Base-by-base conservation (phyloP, 1,139 yeast genomes). In the Entelexis paramagnoliae region DNA sequence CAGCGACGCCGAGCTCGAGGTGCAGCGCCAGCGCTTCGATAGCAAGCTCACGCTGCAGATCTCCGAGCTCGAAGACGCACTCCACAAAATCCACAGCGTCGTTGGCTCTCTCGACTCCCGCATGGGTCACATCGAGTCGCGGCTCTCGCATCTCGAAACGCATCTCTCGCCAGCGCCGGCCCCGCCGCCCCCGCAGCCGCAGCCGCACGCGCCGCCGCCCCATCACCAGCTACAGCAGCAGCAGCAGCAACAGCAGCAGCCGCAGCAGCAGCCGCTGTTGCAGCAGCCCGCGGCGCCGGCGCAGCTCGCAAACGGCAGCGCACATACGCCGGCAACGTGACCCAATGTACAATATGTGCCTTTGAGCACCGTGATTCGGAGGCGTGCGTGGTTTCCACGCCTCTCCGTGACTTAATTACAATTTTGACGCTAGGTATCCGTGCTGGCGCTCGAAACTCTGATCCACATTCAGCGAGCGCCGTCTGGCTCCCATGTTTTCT, bases 1-100 rank as follows among this genome's bases (percentile, higher is more conserved):
- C 36, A 42, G 46, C 36, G 46, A 42, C 46, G 46, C 46, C 14
- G 46, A 42, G 19, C 36, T 42, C 14, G 36, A 42, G 28, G 46
- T 42, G 9, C 36, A 42, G 29, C 46, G 46, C 29, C 46, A 42
- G 36, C 36, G 46, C 22, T 19, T 42, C 28, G 46, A 42, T 29
- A 30, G 46, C 46, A 42, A 42, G 46, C 46, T 42, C 26, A 20
- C 46, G n/a, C 29, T 32, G 14, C 46, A 42, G 35, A 30, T 42
- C 29, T n/a, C 35, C 29, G 46, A 42, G 38, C 46, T 42, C 20
- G 46, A 42, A 20, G 36, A 30, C 19, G 46, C 46, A 29, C 24
- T 42, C 16, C 46, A 42, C 36, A 42, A 42, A 42, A 42, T 42
- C 4, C 36, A 42, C 36, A 30, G 20, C 24, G 20, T 42, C 19